Base-by-base conservation (phyloP, 1,139 yeast genomes). In the Kluyveromyces sp. region DNA sequence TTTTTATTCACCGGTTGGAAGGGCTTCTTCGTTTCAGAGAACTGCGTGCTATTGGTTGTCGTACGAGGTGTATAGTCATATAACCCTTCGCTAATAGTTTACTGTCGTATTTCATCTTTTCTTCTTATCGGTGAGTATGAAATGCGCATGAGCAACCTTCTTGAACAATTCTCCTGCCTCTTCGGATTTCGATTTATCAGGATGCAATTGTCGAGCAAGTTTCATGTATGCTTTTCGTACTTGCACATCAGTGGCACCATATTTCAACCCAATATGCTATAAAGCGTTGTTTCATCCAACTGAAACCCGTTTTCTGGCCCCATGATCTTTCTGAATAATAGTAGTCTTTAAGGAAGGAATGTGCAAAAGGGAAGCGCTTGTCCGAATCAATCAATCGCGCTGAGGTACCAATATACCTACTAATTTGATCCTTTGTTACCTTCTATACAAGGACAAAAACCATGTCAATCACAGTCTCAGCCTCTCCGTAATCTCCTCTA, bases 201-300 rank as follows among this genome's bases (percentile, higher is more conserved):
- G 67, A 51, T 63, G 67, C 37, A 62, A 48, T 42, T 49, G 51
- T 34, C 59, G 55, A n/a, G 67, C 67, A 30, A 63, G 48, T 38
- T 54, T 57, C 51, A 59, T 57, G 41, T 63, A 63, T 3, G 67
- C 54, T 42, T 61, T 63, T 37, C 60, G 53, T 31, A 63, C 59
- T 35, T 61, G 63, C 3, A 41, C 48, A 8, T 50, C 55, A 4
- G 61, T 45, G 2, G 66, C 65, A 37, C 50, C 49, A 7, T 56
- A 45, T 1, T 54, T 42, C 32, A 63, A 45, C 3, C 66, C 31
- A 63, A 48, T 4, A 54, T 47, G 3, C 66, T 58, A 45, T 63
- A 63, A 38, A 56, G 52, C 10, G 67, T 61, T 3, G 64, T 61
- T 40, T 53, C 53, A 48, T 63, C 66, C 21, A 63, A 40, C 36